Base-by-base conservation (phyloP, 1,284 basidiomycete species). In the Golubevia sp. region DNA sequence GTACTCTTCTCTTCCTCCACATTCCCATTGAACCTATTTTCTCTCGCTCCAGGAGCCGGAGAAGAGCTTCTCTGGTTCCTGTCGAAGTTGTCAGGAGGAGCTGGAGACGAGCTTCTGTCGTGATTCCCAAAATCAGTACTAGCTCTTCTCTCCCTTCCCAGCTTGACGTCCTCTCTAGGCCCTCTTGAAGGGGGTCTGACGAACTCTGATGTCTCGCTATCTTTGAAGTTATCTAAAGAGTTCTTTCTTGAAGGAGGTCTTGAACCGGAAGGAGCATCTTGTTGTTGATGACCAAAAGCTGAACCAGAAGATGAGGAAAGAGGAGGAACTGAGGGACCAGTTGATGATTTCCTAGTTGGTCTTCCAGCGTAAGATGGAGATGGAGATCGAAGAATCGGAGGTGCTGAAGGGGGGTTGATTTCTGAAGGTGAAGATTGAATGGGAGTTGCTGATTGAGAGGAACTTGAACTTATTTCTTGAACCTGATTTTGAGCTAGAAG, bases 121-220 rank as follows among this genome's bases (percentile, higher is more conserved):
- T 7, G 25, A 24, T 6, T 48, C 55, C 13, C 6, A 8, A 26
- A 8, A 5, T 30, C 48, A 24, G 56, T 21, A 30, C 30, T 58
- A 11, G 6, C 13, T 50, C 30, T 20, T 20, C 56, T 23, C 49
- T 63, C 60, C 18, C 62, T 56, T 15, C 60, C 59, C 24, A 55
- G 25, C 8, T 30, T 53, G 50, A 59, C 20, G 25, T 61, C 59
- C 20, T 61, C 52, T 20, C 61, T 49, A n/a, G 63, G 63, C 2
- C 63, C 63, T 24, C 63, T 34, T n/a, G 61, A 65, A 18, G 55
- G 30, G n/a, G 63, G 63, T 57, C 63, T 49, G 21, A 20, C 24
- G 26, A 55, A 26, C 49, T 15, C 44, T 26, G 21, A 23, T 27
- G 44, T 25, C 26, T 49, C 27, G 26, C 27, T 20, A 61, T 25